These are phyloP conservation scores for Elongisporangium anandrum DNA, from an alignment of 352 stramenopile species.

Conservation along the genomic window DNA sequence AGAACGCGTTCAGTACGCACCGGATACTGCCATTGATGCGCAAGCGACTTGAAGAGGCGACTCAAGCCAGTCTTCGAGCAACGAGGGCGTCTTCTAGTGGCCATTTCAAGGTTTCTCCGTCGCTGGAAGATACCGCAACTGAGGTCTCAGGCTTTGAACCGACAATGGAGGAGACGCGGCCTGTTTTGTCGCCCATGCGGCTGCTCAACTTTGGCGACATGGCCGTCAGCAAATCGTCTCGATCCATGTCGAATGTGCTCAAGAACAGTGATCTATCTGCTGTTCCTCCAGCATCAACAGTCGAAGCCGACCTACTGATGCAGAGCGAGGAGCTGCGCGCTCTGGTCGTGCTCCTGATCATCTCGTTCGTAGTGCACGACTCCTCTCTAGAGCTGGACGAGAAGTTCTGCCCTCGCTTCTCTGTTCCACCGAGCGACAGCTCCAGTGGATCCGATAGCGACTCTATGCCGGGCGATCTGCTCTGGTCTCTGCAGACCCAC, in stretches of 20 bases:
- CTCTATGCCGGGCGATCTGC: constrained; percentile 16
- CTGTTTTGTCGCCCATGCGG: neutral
- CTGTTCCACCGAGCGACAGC: constrained; percentile 8
- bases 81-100: neutral
- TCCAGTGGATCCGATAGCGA: neutral
- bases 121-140: neutral
- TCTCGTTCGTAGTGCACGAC: constrained; percentile 26
- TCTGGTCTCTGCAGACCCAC: constrained; percentile 44
- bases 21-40: constrained; percentile 17
- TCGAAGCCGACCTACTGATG: constrained; percentile 2
- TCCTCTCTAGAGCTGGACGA: constrained; percentile 33
- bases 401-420: constrained; percentile 27
- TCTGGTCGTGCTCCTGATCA: constrained; percentile 22
- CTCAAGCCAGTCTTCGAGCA: neutral
- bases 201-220: neutral
- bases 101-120: neutral
- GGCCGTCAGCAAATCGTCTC: neutral
- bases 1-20: constrained; percentile 18
- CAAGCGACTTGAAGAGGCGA: constrained; percentile 8
- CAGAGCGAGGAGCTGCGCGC: constrained; percentile 17
- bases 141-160: neutral
- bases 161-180: neutral
- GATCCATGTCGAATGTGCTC: neutral
- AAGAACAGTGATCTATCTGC: neutral
- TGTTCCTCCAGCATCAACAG: neutral